Base-by-base conservation (phyloP, 768 basidiomycete genomes). In the Austroboletus eburneus region DNA sequence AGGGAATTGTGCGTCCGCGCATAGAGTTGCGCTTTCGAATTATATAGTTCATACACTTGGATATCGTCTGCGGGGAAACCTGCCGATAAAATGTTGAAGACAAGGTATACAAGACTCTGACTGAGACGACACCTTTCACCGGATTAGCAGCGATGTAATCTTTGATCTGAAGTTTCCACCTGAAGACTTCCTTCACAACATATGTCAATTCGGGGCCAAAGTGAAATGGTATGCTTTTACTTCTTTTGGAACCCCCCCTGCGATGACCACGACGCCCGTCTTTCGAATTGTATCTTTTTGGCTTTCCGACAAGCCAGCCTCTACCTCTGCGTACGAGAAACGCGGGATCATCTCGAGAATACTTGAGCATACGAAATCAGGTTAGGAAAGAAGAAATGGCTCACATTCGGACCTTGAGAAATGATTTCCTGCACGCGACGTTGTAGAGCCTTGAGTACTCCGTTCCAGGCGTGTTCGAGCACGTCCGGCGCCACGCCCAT, bases 11-110 rank as follows among this genome's bases (percentile, higher is more conserved):
- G 85, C 0, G 83, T 78, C 29, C 87, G 81, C 1, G 85, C 88
- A n/a, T 62, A 60, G 1, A 80, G 73, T 61, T 89, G 87, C 13
- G 76, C 57, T 35, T 68, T 71, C 4, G 80, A 76, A 64, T 87
- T 84, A 70, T 89, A 89, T 13, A 89, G 58, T 56, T 89, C 87
- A 58, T 75, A 89, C 7, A 79, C 84, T 63, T 88, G 84, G 40
- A 84, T 79, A 51, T 87, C 74, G 30, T 80, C 72, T 3, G 71
- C 66, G 0, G 87, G 87, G 52, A 80, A 85, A 6, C 87, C 85
- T 85, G 56, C 1, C 25, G 12, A 20, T 32, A 8, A 29, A 17
- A 13, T 14, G 16, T 32, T 40, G 23, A 46, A 18, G 16, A 7
- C 9, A 10, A 20, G 12, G 7, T 16, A 29, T 9, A 20, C 33